Percentiles rank a stretch among this genome's conserved stretches.
phyloP scores from a whole-genome alignment of 805 yeast genomes.

The Candida maesae region DNA sequence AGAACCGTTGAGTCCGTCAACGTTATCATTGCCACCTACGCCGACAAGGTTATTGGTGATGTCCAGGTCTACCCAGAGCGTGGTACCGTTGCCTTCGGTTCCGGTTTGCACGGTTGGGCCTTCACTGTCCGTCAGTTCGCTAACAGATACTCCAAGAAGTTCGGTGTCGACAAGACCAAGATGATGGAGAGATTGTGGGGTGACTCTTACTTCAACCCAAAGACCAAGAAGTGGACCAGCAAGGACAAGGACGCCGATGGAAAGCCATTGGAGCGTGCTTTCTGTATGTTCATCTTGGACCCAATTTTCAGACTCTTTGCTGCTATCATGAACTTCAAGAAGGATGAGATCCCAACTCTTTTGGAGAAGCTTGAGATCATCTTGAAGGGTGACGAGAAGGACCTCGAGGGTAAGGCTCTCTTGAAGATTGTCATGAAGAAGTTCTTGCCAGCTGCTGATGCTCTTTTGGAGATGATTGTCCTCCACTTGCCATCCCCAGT shows the following conservation, averaged over 20 bases:
- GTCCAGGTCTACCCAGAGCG: constrained; percentile 97
- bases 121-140: constrained; percentile 99
- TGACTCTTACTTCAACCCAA: constrained; percentile 99
- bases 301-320: constrained; percentile 97
- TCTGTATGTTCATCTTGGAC: constrained; percentile 98
- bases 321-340: constrained; percentile 98
- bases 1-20: constrained; percentile 99
- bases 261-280: constrained; percentile 95
- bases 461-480: constrained; percentile 97
- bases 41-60: constrained; percentile 89
- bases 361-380: constrained; percentile 89
- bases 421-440: constrained; percentile 98
- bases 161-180: constrained; percentile 97
- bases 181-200: constrained; percentile 99
- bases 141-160: constrained; percentile 95
- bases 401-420: constrained; percentile 97
- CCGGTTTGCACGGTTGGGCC: constrained; percentile 99
- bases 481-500: constrained; percentile 99
- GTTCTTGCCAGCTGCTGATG: constrained; percentile 99
- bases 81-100: constrained; percentile 99
- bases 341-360: constrained; percentile 90
- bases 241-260: constrained; percentile 95
- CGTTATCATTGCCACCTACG: constrained; percentile 95
- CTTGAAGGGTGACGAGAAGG: constrained; percentile 96
- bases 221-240: constrained; percentile 99